These are phyloP conservation scores for Rubus idaeus DNA, from an alignment of 306 rosid species.

Conservation along the genomic window DNA sequence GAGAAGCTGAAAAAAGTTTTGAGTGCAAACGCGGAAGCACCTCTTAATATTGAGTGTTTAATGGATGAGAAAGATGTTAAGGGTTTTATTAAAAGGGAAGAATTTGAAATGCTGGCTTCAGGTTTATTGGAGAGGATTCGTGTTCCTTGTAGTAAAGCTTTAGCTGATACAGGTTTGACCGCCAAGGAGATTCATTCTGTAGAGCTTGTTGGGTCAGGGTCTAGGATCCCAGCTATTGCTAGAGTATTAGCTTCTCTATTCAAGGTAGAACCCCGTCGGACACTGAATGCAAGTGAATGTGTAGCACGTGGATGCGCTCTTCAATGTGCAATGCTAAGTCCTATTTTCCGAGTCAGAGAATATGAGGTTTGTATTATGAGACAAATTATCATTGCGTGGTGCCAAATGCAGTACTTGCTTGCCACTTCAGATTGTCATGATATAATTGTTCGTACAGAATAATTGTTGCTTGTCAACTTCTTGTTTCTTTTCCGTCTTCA, in stretches of 20 bases:
- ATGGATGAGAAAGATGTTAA: conserved; percentile 99
- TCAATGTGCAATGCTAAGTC: conserved; percentile 98
- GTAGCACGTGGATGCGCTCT: conserved; percentile 99
- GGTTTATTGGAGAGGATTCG: conserved; percentile 65
- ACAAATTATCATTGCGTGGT: conserved; percentile 24
- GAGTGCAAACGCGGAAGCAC: conserved; percentile 95
- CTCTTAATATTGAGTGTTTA: conserved; percentile 90
- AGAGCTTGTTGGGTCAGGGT: conserved; percentile 97
- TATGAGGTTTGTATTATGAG: conserved; percentile 69
- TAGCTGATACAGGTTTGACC: conserved; percentile 61
- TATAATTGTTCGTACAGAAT: neutral
- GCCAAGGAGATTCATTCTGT: conserved; percentile 65
- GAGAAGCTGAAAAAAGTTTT: conserved; percentile 94
- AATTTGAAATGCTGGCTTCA: conserved; percentile 76
- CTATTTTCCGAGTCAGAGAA: conserved; percentile 76
- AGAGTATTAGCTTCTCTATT: conserved; percentile 61
- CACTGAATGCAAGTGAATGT: conserved; percentile 94
- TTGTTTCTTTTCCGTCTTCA: neutral
- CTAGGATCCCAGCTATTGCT: conserved; percentile 81
- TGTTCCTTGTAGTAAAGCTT: conserved; percentile 68
- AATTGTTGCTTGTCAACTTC: neutral
- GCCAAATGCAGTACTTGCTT: neutral
- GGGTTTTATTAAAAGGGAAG: conserved; percentile 89
- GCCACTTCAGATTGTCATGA: neutral
- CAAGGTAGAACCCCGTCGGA: conserved; percentile 77